These are phyloP conservation scores for Aspergillus glaucus DNA, from an alignment of 2,329 filamentous ascomycete species.

Conservation along the genomic window DNA sequence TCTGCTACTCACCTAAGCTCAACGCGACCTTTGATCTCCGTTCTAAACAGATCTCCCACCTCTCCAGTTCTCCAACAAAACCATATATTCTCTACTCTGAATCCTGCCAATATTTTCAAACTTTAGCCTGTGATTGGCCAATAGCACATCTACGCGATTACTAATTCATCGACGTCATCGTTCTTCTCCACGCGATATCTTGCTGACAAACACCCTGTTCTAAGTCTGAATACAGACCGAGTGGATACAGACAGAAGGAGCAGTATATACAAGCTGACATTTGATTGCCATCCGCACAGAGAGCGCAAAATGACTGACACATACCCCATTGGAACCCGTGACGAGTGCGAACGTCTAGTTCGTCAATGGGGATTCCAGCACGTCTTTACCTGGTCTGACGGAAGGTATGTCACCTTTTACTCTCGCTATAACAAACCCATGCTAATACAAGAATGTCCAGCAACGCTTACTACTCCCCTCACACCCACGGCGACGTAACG, in stretches of 20 bases:
- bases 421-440: neutral
- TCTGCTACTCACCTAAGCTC: neutral
- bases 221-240: neutral
- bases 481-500: conserved; percentile 50
- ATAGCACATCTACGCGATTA: neutral
- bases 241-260: neutral
- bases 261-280: neutral
- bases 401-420: conserved; percentile 40
- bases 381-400: conserved; percentile 58
- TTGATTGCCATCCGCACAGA: too few species aligned
- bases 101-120: neutral
- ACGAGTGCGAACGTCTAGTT: conserved; percentile 50
- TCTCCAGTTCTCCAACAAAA: neutral
- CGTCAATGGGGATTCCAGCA: conserved; percentile 53
- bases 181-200: neutral
- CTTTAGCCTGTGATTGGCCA: neutral
- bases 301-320: conserved; percentile 19
- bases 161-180: neutral
- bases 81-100: neutral
- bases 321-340: conserved; percentile 28
- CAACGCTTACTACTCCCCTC: conserved; percentile 55
- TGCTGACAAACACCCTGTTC: neutral
- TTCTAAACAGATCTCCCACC: neutral
- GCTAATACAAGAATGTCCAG: conserved; percentile 24
- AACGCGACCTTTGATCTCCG: neutral